Base-by-base conservation (phyloP, 345 rosid species). In the Combretum micranthum region DNA sequence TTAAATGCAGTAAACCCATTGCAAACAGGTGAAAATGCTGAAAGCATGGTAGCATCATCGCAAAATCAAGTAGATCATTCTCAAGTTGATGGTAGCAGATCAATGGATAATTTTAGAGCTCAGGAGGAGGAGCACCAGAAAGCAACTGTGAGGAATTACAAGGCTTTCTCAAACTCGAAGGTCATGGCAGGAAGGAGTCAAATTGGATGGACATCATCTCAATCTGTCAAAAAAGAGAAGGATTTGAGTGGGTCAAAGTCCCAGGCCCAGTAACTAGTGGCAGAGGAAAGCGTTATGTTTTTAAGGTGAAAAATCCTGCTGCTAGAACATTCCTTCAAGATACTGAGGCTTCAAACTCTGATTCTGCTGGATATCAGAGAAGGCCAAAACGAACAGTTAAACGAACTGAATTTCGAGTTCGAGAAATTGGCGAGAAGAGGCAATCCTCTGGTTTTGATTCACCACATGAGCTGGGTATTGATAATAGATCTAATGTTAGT, bases 401-500 rank as follows among this genome's bases (percentile, higher is more conserved):
- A 62, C 77, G 75, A 62, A 77, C 87, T 42, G 96, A 89, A 68
- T 87, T 90, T 72, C 80, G 96, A 59, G 79, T 82, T 61, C 77
- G 90, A 63, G 99, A 83, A 64, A 78, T 53, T 66, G 53, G 64
- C 44, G 86, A 76, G 22, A 77, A 59, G 69, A 75, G 62, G 54
- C 81, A 71, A 44, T 47, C 71, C 32, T 15, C 68, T 22, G 72
- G 61, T 52, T 25, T 56, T 54, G 64, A 49, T 64, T 63, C 75
- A 50, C 61, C 83, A 20, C 64, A 75, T 64, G 70, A 70, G 45
- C 59, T 59, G 63, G 77, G 69, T 58, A 43, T 50, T 13, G 85
- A 77, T 70, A 88, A 79, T 59, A 82, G 64, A 53, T 80, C 71
- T 61, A 74, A 72, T 75, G 66, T 55, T 58, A 69, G 54, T 71